These are phyloP conservation scores for Colletotrichum echinochloae DNA, from an alignment of 2,329 filamentous ascomycete species.

Conservation along the genomic window DNA sequence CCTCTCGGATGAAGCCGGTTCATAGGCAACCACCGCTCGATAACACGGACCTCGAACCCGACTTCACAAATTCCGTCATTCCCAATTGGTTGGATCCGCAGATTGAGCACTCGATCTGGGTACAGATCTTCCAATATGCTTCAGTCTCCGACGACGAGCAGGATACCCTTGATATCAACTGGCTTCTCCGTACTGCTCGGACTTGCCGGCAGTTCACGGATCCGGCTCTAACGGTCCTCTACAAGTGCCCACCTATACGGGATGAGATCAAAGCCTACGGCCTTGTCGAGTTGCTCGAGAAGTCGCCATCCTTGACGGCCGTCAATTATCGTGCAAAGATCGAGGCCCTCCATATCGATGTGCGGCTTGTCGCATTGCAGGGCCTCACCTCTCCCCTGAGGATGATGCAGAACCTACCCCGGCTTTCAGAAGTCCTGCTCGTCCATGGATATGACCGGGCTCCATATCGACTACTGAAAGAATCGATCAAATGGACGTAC, in stretches of 20 bases:
- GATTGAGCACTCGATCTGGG: slow-evolving; percentile 76
- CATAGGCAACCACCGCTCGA: background rate
- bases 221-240: slow-evolving; percentile 79
- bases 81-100: slow-evolving; percentile 66
- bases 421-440: slow-evolving; percentile 77
- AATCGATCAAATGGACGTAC: slow-evolving; percentile 76
- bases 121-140: slow-evolving; percentile 77
- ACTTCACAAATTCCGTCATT: slow-evolving; percentile 47
- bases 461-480: slow-evolving; percentile 71
- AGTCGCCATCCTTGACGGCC: slow-evolving; percentile 59
- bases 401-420: slow-evolving; percentile 73
- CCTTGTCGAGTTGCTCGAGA: slow-evolving; percentile 66
- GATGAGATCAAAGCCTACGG: slow-evolving; percentile 56
- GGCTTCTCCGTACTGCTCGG: slow-evolving; percentile 74
- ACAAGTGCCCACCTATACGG: slow-evolving; percentile 74
- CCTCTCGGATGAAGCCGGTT: background rate
- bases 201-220: slow-evolving; percentile 76
- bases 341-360: slow-evolving; percentile 76
- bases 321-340: slow-evolving; percentile 80
- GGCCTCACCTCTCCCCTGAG: slow-evolving; percentile 59
- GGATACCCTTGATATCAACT: slow-evolving; percentile 59
- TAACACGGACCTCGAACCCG: background rate
- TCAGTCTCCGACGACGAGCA: slow-evolving; percentile 55
- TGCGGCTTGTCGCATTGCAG: slow-evolving; percentile 70
- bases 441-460: slow-evolving; percentile 77